phyloP scores from a whole-genome alignment of 805 yeast genomes.

The Nakazawaea anatomiae region DNA sequence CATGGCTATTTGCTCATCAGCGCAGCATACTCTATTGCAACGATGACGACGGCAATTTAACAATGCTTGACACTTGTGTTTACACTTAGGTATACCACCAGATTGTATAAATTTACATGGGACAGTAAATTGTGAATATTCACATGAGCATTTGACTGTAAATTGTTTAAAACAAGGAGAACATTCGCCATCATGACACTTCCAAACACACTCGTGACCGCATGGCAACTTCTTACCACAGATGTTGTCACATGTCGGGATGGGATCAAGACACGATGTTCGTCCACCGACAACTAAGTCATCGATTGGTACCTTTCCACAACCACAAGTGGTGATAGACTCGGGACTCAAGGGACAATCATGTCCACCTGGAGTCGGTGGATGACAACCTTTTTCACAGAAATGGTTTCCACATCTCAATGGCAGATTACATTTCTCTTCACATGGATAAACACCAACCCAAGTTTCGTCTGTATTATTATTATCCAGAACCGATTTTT shows the following conservation, averaged over 20 bases:
- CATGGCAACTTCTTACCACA: constrained; percentile 65
- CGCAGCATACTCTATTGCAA: constrained; percentile 67
- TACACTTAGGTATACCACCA: constrained; percentile 56
- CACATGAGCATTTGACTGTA: constrained; percentile 58
- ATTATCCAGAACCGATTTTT: constrained; percentile 18
- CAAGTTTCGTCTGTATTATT: constrained; percentile 21
- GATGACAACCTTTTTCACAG: constrained; percentile 48
- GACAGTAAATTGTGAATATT: constrained; percentile 45
- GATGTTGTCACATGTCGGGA: constrained; percentile 63
- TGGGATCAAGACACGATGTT: constrained; percentile 62
- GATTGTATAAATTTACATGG: constrained; percentile 55
- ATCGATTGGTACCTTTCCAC: constrained; percentile 59
- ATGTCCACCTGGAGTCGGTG: constrained; percentile 26
- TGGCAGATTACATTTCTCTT: constrained; percentile 32
- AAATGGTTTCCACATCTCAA: constrained; percentile 63
- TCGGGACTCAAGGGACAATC: constrained; percentile 63
- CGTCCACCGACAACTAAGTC: constrained; percentile 36
- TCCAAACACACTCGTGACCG: constrained; percentile 64
- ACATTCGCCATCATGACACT: constrained; percentile 78
- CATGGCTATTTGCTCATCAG: constrained; percentile 55
- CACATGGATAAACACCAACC: constrained; percentile 51
- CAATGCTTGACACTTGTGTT: constrained; percentile 64
- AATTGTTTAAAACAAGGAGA: constrained; percentile 55
- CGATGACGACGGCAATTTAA: constrained; percentile 79
- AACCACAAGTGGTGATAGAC: constrained; percentile 60